Base-by-base conservation (phyloP, 192 early-diverging fungal species). In the Phycomyces nitens region DNA sequence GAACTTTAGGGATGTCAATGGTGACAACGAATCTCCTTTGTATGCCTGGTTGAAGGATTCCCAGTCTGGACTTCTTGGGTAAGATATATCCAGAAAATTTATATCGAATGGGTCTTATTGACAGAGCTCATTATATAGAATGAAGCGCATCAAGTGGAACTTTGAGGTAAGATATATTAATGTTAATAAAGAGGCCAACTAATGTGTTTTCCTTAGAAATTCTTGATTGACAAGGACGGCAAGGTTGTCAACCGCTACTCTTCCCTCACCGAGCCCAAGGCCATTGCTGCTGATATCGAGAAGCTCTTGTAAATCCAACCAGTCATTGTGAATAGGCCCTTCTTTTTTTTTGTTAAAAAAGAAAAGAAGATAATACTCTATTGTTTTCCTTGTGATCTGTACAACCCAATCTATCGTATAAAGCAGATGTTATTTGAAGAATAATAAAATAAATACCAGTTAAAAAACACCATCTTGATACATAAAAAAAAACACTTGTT, bases 131-230 rank as follows among this genome's bases (percentile, higher is more conserved):
- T 34, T 7, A 5, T 38, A 53, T 57, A 74, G 65, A 21, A 74
- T 87, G 60, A 57, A 67, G 55, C 75, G 83, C 18, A 77, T 92
- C 76, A 91, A 89, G 76, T 91, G 89, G 87, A 92, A 92, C 75
- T 89, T 92, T 81, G 86, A 87, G 60, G 71, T 72, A 71, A 47
- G 29, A 22, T 54, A 16, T 54, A 56, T 56, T 26, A 16, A 39
- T n/a, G n/a, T n/a, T n/a, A n/a, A n/a, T n/a, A n/a, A n/a, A n/a
- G n/a, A 27, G 20, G 39, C 3, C 29, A 24, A 11, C 34, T 40
- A 16, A 56, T 57, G 5, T 50, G 15, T 27, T 38, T 12, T 38
- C 29, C 7, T 20, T 56, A 71, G 66, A 92, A 92, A 79, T 92
- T 92, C 69, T 73, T 92, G 66, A 76, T 92, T 51, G 77, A 81